These are phyloP conservation scores for Moesziomyces antarcticus DNA, from an alignment of 1,284 basidiomycete species.

Conservation along the genomic window DNA sequence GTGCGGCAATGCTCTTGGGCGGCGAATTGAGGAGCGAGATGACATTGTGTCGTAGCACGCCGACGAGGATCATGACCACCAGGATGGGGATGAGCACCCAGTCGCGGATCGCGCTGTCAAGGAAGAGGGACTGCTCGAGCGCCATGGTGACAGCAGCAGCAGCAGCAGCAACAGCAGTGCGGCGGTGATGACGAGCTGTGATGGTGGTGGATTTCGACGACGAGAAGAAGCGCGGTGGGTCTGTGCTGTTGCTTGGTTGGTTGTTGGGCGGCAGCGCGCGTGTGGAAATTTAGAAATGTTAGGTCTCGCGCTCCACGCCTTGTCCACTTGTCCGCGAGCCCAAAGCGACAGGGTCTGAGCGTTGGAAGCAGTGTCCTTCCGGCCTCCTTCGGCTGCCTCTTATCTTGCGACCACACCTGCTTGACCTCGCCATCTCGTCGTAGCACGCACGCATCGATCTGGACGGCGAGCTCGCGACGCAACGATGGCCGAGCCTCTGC, in stretches of 20 bases:
- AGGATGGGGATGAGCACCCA: conserved; percentile 94
- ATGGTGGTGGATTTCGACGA: background rate
- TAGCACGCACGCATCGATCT: background rate
- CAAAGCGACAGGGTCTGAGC: no score
- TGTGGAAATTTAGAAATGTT: no score
- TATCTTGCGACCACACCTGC: background rate
- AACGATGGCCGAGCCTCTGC: conserved; percentile 48
- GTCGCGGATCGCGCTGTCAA: conserved; percentile 68
- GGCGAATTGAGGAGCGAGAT: conserved; percentile 84
- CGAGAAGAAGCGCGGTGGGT: background rate
- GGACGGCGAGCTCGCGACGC: background rate
- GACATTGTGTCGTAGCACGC: conserved; percentile 92
- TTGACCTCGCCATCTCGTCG: background rate
- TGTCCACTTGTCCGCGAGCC: no score
- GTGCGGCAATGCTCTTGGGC: conserved; percentile 82
- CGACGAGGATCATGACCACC: conserved; percentile 96
- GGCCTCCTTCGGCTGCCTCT: no score
- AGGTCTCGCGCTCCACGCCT: no score
- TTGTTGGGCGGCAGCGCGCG: no score
- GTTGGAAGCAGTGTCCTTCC: no score
- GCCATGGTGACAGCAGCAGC: conserved; percentile 20
- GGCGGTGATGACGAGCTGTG: background rate
- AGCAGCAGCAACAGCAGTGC: background rate
- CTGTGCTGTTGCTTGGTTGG: background rate
- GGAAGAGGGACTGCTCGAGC: conserved; percentile 48